Evolutionary conservation across 768 basidiomycete species (phyloP).

Genomic region (Floccularia luteovirens): DNA sequence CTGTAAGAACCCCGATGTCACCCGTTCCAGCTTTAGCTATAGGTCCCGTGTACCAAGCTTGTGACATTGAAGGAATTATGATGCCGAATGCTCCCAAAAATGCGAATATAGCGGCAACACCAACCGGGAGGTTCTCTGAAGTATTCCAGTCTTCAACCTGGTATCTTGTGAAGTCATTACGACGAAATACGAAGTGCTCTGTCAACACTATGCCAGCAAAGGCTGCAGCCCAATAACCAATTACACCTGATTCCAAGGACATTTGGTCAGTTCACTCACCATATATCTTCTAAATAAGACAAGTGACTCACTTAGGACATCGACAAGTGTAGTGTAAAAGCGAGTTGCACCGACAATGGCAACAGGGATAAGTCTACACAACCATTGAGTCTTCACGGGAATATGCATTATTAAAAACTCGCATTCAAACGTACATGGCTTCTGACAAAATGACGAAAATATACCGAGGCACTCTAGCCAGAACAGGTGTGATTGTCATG

Average conservation of each 20-base stretch:
- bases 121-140: conserved; percentile 46
- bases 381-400: neutral
- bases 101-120: conserved; percentile 52
- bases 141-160: conserved; percentile 47
- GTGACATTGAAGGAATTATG: conserved; percentile 60
- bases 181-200: conserved; percentile 64
- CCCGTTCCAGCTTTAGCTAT: conserved; percentile 52
- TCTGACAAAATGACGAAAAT: conserved; percentile 58
- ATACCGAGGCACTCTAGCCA: conserved; percentile 57
- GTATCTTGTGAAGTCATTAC: conserved; percentile 38
- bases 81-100: conserved; percentile 44
- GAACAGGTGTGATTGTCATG: conserved; percentile 52
- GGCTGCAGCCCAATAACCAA: conserved; percentile 52
- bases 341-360: conserved; percentile 61
- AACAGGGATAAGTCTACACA: conserved; percentile 51
- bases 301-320: conserved; percentile 51
- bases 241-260: conserved; percentile 20
- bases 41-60: conserved; percentile 66
- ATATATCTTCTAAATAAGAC: neutral
- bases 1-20: conserved; percentile 66
- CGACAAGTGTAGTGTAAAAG: conserved; percentile 57
- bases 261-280: neutral
- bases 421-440: conserved; percentile 42
- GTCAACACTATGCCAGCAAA: conserved; percentile 53
- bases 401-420: no score